Evolutionary conservation across 2,329 filamentous ascomycete genomes (phyloP).

Genomic region (Talaromyces verruculosus): DNA sequence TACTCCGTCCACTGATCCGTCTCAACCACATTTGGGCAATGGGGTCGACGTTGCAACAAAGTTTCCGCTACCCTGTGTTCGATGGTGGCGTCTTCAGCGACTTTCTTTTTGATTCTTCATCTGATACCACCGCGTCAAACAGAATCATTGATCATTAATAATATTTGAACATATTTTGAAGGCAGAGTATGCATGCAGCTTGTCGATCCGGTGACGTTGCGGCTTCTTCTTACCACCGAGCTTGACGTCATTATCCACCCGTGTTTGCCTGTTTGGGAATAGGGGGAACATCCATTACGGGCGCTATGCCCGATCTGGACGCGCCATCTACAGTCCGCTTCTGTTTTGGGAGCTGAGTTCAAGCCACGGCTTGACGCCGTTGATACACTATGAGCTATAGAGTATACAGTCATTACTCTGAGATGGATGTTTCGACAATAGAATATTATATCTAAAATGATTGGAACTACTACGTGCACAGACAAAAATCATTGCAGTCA

Average conservation of each 20-base stretch:
- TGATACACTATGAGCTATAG: no score
- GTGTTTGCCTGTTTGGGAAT: background rate
- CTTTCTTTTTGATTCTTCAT: background rate
- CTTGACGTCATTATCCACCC: background rate
- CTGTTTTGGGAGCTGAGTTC: background rate
- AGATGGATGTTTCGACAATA: background rate
- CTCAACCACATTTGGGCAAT: background rate
- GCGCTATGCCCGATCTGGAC: background rate
- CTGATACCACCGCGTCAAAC: background rate
- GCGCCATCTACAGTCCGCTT: background rate
- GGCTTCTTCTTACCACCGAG: background rate
- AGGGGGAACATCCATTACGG: background rate
- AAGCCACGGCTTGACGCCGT: background rate
- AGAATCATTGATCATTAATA: background rate
- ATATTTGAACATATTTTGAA: background rate
- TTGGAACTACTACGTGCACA: background rate
- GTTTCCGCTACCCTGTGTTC: background rate
- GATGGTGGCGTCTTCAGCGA: background rate
- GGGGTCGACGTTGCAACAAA: background rate
- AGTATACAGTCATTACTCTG: no score
- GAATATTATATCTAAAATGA: background rate
- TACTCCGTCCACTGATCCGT: background rate
- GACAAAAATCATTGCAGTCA: background rate
- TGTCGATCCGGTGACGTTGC: slow-evolving; percentile 1
- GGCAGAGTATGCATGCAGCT: background rate